These are phyloP conservation scores for Neonectria faginata DNA, from an alignment of 2,329 filamentous ascomycete species.

Conservation along the genomic window DNA sequence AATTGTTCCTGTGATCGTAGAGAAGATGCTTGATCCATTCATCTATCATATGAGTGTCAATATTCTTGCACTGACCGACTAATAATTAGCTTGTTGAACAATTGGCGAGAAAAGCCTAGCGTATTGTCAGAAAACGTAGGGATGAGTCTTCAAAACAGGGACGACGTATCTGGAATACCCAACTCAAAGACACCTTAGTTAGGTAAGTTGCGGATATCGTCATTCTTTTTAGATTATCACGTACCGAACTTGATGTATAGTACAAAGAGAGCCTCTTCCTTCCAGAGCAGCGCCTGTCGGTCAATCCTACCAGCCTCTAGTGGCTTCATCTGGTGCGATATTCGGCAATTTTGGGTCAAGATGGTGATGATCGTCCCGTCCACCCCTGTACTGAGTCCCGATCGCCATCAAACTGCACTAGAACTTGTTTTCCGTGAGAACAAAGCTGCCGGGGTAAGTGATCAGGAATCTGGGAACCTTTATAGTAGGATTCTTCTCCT, in stretches of 20 bases:
- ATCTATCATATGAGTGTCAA: neutral
- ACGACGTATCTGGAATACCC: neutral
- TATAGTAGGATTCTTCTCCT: neutral
- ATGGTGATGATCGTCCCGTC: neutral
- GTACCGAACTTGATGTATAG: neutral
- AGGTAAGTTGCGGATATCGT: neutral
- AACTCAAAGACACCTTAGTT: no score
- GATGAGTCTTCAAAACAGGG: neutral
- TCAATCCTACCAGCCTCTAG: neutral
- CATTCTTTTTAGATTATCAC: neutral
- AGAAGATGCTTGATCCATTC: neutral
- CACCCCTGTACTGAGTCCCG: neutral
- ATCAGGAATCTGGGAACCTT: neutral
- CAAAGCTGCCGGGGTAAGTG: neutral
- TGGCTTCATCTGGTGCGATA: neutral
- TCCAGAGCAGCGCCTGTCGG: neutral
- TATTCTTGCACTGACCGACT: neutral
- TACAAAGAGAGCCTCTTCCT: neutral
- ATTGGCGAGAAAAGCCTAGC: neutral
- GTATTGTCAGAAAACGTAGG: neutral
- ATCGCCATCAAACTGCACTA: neutral
- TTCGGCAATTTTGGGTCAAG: neutral
- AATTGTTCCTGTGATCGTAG: no score
- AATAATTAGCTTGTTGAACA: neutral
- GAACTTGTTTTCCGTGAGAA: neutral